Percentiles rank a stretch among this genome's conserved stretches.
Evolutionary conservation across 768 basidiomycete species (phyloP).

Genomic region (Xanthoconium stramineum): DNA sequence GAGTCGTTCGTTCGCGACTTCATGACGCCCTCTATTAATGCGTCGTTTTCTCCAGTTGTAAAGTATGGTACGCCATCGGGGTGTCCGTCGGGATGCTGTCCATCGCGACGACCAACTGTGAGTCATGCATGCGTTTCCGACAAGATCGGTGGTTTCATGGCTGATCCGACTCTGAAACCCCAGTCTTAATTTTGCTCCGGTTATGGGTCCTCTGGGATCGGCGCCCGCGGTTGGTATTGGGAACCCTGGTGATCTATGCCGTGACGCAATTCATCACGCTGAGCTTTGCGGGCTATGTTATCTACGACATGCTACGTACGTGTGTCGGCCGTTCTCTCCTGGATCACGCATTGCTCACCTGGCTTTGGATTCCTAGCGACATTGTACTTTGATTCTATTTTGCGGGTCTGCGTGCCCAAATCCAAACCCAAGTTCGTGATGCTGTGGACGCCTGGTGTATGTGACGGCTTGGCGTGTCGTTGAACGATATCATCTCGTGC

Average conservation of each 20-base stretch:
- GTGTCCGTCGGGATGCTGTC: constrained; percentile 36
- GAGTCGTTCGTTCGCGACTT: neutral
- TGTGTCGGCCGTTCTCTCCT: neutral
- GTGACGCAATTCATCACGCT: constrained; percentile 28
- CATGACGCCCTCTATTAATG: neutral
- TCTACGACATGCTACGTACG: constrained; percentile 28
- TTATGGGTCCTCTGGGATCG: constrained; percentile 39
- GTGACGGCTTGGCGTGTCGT: neutral
- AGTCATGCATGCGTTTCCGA: constrained; percentile 2
- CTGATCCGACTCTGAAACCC: constrained; percentile 1
- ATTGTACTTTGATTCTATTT: constrained; percentile 2
- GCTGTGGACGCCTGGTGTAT: constrained; percentile 31
- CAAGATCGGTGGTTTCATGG: neutral
- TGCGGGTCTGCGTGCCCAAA: constrained; percentile 22
- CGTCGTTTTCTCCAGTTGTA: constrained; percentile 15
- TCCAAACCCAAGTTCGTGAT: constrained; percentile 19
- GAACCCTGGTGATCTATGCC: constrained; percentile 30
- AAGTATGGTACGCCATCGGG: constrained; percentile 14
- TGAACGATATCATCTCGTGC: neutral
- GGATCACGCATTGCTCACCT: neutral
- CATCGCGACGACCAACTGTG: constrained; percentile 36
- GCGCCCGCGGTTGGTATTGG: constrained; percentile 23
- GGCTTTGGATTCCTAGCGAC: constrained; percentile 10
- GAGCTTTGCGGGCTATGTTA: constrained; percentile 23
- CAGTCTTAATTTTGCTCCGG: constrained; percentile 39